Percentiles rank a stretch among this genome's conserved stretches.
Evolutionary conservation across 352 stramenopile genomes (phyloP).

Genomic region (Phytopythium montanum): DNA sequence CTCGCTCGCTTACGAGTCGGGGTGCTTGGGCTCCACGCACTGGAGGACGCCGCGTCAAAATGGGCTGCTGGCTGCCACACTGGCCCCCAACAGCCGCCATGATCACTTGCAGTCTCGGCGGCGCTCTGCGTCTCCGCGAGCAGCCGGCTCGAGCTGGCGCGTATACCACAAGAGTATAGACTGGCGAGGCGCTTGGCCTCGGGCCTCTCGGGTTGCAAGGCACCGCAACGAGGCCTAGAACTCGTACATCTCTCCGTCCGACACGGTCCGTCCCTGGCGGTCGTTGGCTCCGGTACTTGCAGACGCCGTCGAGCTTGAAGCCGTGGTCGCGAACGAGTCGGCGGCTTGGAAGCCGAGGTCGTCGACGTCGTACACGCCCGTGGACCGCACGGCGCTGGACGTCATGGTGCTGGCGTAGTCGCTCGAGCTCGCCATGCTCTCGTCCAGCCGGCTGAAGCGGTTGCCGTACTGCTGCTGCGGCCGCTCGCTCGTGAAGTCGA

Average conservation of each 20-base stretch:
- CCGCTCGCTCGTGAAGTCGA: constrained; percentile 46
- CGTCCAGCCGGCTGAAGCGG: constrained; percentile 29
- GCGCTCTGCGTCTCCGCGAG: neutral
- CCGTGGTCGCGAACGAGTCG: constrained; percentile 23
- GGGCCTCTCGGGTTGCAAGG: neutral
- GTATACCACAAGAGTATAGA: constrained; percentile 2
- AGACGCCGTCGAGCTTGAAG: constrained; percentile 17
- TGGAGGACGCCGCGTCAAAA: neutral
- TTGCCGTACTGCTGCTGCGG: constrained; percentile 12
- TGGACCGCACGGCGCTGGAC: constrained; percentile 27
- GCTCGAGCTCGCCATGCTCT: constrained; percentile 34
- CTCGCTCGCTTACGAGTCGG: no score
- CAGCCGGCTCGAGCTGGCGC: neutral
- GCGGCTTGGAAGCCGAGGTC: constrained; percentile 25
- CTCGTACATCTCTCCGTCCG: constrained; percentile 69
- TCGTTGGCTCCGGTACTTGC: neutral
- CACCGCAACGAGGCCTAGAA: constrained; percentile 24
- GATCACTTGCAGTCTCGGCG: neutral
- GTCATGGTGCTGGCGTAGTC: constrained; percentile 29
- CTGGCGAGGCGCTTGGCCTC: neutral
- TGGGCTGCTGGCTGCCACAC: neutral
- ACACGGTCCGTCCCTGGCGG: constrained; percentile 39
- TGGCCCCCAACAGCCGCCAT: neutral
- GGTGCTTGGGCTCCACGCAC: neutral
- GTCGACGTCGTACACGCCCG: constrained; percentile 44